Conservation (phyloP, 2,329 filamentous ascomycete genomes). For the Monilinia vaccinii-corymbosi region DNA sequence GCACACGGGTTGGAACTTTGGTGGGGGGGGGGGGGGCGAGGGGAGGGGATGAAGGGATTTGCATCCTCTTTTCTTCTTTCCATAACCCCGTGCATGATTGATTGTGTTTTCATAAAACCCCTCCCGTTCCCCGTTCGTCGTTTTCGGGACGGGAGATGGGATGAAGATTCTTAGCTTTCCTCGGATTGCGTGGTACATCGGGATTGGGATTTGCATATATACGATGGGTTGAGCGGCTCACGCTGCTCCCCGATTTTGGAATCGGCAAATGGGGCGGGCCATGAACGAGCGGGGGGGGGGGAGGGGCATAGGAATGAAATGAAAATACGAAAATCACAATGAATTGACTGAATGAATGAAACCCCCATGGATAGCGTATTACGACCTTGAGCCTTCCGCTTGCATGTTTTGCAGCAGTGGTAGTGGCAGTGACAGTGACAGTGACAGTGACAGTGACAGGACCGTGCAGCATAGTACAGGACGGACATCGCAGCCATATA, state of each 20-base stretch:
- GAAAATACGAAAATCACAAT: neutral
- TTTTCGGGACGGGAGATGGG: neutral
- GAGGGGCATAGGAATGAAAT: neutral
- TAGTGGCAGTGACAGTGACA: neutral
- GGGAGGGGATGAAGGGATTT: too few relatives aligned
- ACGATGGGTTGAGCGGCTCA: slow-evolving; percentile 6
- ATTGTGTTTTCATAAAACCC: too few relatives aligned
- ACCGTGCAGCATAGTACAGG: too few relatives aligned
- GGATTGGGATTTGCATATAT: neutral
- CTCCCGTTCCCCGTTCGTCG: too few relatives aligned
- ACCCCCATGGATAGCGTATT: too few relatives aligned
- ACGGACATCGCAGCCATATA: too few relatives aligned
- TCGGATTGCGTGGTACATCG: neutral
- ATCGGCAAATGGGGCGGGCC: neutral
- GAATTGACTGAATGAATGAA: neutral
- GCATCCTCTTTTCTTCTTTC: neutral
- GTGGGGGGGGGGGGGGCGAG: too few relatives aligned
- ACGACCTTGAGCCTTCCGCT: neutral
- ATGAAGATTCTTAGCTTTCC: neutral
- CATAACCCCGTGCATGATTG: too few relatives aligned
- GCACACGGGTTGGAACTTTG: neutral
- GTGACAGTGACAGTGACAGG: neutral
- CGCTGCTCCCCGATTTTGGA: neutral
- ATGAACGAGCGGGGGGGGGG: neutral
- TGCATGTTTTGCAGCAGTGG: neutral